Conservation (phyloP, 495 filamentous ascomycete genomes). For the Xylaria telfairii region DNA sequence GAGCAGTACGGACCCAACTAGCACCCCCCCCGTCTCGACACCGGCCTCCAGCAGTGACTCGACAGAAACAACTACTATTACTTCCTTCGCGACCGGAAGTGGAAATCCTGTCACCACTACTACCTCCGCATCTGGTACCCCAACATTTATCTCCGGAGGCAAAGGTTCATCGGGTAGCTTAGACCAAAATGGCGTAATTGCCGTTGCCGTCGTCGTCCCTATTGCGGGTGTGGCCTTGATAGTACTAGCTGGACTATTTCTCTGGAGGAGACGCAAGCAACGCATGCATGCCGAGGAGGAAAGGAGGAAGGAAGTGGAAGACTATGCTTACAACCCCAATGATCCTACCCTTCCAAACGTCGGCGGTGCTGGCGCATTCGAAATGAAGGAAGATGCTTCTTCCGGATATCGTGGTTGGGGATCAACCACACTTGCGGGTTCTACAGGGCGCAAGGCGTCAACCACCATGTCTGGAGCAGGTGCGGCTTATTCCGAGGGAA, state of each 20-base stretch:
- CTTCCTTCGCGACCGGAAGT: constrained; percentile 19
- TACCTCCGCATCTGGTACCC: constrained; percentile 10
- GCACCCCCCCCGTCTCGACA: constrained; percentile 36
- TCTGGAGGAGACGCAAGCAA: constrained; percentile 87
- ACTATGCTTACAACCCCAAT: constrained; percentile 95
- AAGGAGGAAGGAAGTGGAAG: constrained; percentile 91
- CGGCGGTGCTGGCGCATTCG: constrained; percentile 64
- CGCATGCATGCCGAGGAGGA: constrained; percentile 85
- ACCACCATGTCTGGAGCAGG: constrained; percentile 81
- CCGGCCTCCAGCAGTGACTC: constrained; percentile 43
- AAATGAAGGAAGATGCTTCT: constrained; percentile 70
- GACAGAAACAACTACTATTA: constrained; percentile 31
- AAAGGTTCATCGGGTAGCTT: constrained; percentile 49
- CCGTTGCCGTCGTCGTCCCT: constrained; percentile 92
- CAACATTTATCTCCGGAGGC: constrained; percentile 27
- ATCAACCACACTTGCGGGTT: constrained; percentile 70
- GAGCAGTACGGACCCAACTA: not conserved
- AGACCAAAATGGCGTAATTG: constrained; percentile 71
- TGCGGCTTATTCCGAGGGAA: constrained; percentile 75
- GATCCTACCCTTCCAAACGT: constrained; percentile 81
- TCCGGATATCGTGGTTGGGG: constrained; percentile 96
- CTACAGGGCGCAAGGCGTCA: constrained; percentile 80
- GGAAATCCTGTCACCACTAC: not conserved
- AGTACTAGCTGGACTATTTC: constrained; percentile 74
- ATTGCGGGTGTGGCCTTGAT: constrained; percentile 87